Evolutionary conservation across 2,329 filamentous ascomycete species (phyloP).

Genomic region (Aspergillus aculeatinus): DNA sequence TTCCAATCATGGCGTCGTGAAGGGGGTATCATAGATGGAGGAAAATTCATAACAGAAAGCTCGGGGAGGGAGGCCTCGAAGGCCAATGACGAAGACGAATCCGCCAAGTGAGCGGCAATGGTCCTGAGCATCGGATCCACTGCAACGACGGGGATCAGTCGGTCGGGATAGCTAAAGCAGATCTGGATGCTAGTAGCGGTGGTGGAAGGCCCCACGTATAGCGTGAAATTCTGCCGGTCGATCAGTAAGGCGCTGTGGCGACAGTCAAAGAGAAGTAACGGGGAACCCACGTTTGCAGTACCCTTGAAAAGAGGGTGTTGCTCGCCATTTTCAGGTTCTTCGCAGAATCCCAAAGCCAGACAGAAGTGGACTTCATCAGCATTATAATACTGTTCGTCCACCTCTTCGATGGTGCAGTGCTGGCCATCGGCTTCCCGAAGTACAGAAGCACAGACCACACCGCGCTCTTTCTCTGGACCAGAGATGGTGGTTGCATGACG

Average conservation of each 20-base stretch:
- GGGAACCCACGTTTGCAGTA: conserved; percentile 16
- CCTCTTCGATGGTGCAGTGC: conserved; percentile 13
- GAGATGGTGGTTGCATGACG: conserved; percentile 9
- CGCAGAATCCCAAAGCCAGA: conserved; percentile 18
- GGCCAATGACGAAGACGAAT: conserved; percentile 14
- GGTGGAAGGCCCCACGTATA: conserved; percentile 12
- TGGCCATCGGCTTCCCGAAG: neutral
- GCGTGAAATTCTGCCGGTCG: conserved; percentile 16
- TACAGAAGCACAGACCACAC: conserved; percentile 17
- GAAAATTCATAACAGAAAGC: conserved; percentile 29
- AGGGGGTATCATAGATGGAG: conserved; percentile 25
- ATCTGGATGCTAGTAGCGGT: conserved; percentile 11
- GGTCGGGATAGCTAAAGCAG: conserved; percentile 19
- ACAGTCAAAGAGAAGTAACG: neutral
- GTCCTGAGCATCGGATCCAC: conserved; percentile 22
- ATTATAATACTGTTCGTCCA: conserved; percentile 12
- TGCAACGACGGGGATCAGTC: conserved; percentile 20
- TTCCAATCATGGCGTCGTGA: conserved; percentile 7
- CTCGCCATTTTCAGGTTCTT: conserved; percentile 19
- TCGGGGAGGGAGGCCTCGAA: conserved; percentile 11
- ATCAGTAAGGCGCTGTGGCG: conserved; percentile 9
- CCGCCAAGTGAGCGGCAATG: conserved; percentile 15
- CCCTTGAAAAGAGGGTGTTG: conserved; percentile 1
- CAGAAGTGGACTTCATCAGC: conserved; percentile 24
- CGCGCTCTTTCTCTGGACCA: conserved; percentile 2